A percentile compares a stretch with the other conserved stretches of the same genome.
These are phyloP conservation scores for Boletus barrowsii DNA, from an alignment of 768 basidiomycete species.

Conservation along the genomic window DNA sequence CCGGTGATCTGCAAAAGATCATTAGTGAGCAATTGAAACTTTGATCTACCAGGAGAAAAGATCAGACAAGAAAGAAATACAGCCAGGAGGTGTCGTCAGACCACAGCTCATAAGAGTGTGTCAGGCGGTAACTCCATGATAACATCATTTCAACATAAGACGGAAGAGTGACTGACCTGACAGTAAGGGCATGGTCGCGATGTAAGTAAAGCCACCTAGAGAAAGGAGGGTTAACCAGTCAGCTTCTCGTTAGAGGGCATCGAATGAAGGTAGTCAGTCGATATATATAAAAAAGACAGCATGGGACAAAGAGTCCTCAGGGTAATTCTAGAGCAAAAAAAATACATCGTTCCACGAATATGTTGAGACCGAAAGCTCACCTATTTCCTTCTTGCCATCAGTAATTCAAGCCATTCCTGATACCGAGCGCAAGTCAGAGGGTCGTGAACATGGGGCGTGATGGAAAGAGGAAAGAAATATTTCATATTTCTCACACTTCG, in stretches of 20 bases:
- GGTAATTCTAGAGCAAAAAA: neutral
- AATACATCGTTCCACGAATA: neutral
- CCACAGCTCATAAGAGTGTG: neutral
- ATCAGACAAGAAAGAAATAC: conserved; percentile 15
- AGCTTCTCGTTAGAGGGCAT: neutral
- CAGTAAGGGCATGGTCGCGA: no score
- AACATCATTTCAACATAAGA: conserved; percentile 8
- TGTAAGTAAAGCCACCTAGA: neutral
- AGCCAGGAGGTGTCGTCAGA: conserved; percentile 15
- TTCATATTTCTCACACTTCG: conserved; percentile 3
- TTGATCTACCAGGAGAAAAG: no score
- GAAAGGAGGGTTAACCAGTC: neutral
- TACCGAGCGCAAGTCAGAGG: no score
- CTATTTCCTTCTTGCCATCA: neutral
- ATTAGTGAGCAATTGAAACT: neutral
- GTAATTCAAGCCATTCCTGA: no score
- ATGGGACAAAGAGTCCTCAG: conserved; percentile 8
- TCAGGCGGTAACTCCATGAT: conserved; percentile 18
- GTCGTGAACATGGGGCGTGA: no score
- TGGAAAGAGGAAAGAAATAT: no score
- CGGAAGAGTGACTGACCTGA: neutral
- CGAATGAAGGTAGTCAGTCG: neutral
- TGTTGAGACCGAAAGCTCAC: neutral
- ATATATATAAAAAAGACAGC: neutral
- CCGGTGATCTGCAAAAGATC: no score